phyloP scores from a whole-genome alignment of 129 eudicot species.

The Oenanthe sinensis region DNA sequence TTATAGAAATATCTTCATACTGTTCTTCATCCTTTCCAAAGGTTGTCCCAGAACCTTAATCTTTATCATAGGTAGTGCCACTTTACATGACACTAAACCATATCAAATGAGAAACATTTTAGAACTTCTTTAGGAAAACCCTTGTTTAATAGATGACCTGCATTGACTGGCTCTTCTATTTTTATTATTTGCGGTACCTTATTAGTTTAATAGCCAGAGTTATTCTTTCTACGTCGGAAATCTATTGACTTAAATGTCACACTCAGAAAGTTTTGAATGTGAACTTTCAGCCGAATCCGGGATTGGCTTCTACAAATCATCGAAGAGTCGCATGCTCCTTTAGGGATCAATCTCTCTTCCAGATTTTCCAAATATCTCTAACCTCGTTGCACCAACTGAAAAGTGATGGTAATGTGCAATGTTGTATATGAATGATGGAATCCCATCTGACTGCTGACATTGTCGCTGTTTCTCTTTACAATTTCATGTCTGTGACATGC shows the following conservation, averaged over 20 bases:
- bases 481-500: constrained; percentile 27
- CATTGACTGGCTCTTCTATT: neutral
- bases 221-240: neutral
- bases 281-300: constrained; percentile 75
- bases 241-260: neutral
- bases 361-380: constrained; percentile 84
- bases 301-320: constrained; percentile 90
- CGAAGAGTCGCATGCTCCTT: constrained; percentile 82
- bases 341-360: constrained; percentile 83
- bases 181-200: neutral
- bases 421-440: neutral
- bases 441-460: neutral
- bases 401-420: constrained; percentile 57
- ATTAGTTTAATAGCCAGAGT: neutral
- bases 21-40: neutral
- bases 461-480: neutral
- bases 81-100: neutral
- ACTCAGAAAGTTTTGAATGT: neutral
- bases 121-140: neutral
- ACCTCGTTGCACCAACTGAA: constrained; percentile 79
- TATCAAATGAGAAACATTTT: neutral
- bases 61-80: neutral
- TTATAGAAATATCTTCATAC: too few species aligned
- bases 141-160: neutral
- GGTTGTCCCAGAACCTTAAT: neutral